Evolutionary conservation across 495 filamentous ascomycete genomes (phyloP), one percentile per base, ranked within the genome.

Genomic region (Friedmanniomyces simplex): DNA sequence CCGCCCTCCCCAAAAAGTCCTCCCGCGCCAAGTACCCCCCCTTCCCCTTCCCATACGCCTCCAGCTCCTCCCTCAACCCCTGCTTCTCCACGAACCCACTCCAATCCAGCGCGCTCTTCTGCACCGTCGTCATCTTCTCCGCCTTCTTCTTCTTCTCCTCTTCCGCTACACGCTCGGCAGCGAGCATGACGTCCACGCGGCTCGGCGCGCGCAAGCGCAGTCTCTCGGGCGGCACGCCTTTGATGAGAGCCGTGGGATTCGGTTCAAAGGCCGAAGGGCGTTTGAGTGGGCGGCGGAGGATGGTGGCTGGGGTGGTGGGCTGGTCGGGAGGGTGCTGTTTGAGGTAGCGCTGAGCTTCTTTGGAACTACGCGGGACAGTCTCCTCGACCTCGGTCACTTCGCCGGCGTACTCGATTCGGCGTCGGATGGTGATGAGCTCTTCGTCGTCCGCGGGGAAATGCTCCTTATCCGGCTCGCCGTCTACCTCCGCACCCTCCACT

Each of bases 41-140:
- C 70, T 93, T 93, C 12, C 82, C 85, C 72, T 86, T 90, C 65
- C 88, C 88, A 60, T 89, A 85, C 46, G 83, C 77, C 63, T 86
- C 83, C 55, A 98, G 77, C 69, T 98, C 93, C 66, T 96, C 93
- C 64, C 83, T 83, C 71, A 98, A 85, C 1, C 93, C 94, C 62
- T 91, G 86, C 55, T 89, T 78, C 66, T 97, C 91, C 48, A 97
- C 94, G 65, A 88, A 95, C 43, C 85, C 85, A 3, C 88, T 89
- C 93, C 93, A 98, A 68, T 98, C 93, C 73, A 96, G 77, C 50
- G 87, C 78, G 36, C 86, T 91, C 75, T 98, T 98, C 73, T 97
- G 90, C 22, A 98, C 85, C 0, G 91, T 95, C 68, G 95, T 97
- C 66, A 97, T 79, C 67, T 96, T 96, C 67, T 85, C 82, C 47